Evolutionary conservation across 2,329 filamentous ascomycete species (phyloP), one percentile per base, ranked within the genome.

Genomic region (Botryotinia narcissicola): DNA sequence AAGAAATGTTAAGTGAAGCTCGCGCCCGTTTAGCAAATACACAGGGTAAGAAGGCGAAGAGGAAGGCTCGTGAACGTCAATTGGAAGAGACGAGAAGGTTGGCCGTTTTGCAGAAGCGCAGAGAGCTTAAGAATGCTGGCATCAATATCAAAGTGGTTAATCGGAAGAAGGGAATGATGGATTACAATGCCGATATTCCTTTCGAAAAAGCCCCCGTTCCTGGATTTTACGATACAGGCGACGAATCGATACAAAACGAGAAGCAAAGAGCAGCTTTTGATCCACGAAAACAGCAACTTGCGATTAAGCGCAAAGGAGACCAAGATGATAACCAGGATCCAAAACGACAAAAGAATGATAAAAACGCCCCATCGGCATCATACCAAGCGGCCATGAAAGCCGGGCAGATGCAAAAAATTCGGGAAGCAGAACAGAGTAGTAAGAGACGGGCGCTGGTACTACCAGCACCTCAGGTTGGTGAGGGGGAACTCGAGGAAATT

Each of bases 1-100:
- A 99, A 85, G 96, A 99, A 84, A 99, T 99, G 96, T 84, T 99
- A 80, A 98, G 95, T 81, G 96, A 99, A 84, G 96, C 96, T 78
- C 93, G 96, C 81, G 96, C 96, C 73, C 94, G 96, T 84, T 86
- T 99, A 76, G 96, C 96, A 76, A 99, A 99, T 80, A 98, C 96
- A 18, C 96, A 98, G 83, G 96, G 96, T 81, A 99, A 99, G 85
- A 99, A 99, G 85, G 96, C 96, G 10, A 99, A 99, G 87, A 87
- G 96, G 78, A 99, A 99, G 87, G 96, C 96, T 48, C 90, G 96
- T 80, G 96, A 99, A 83, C 89, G 96, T 76, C 95, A 98, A 81
- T 88, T 99, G 78, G 96, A 99, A 81, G 95, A 98, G 84, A 97
- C 95, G 22, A 90, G 95, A 74, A 89, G 96, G 72, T 84, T 99